These are phyloP conservation scores for Phytophthora megakarya DNA, from an alignment of 352 stramenopile species.

Conservation along the genomic window DNA sequence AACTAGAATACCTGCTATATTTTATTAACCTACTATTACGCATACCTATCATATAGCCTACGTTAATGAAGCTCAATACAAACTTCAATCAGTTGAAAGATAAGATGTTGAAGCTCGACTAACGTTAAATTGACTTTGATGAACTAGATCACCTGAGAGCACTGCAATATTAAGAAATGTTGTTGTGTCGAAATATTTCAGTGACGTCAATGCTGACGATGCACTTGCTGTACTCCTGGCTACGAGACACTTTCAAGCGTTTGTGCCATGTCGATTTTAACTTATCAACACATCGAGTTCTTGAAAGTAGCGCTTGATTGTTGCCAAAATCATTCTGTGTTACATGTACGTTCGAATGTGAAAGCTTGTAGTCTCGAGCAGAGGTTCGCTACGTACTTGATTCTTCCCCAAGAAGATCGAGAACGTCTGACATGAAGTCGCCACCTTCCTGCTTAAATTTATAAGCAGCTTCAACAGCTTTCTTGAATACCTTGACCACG, in stretches of 20 bases:
- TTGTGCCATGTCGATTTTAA: no score
- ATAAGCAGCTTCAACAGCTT: constrained; percentile 82
- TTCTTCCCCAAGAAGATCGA: constrained; percentile 86
- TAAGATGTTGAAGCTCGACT: no score
- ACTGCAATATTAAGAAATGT: no score
- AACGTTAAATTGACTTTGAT: no score
- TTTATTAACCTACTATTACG: neutral
- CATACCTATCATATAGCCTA: constrained; percentile 12
- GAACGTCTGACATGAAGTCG: constrained; percentile 93
- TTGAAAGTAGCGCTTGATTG: neutral
- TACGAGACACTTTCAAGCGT: no score
- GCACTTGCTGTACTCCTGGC: no score
- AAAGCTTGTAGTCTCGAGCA: neutral
- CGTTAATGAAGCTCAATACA: no score
- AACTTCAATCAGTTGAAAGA: no score
- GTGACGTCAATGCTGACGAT: no score
- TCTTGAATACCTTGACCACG: constrained; percentile 95
- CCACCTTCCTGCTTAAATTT: constrained; percentile 91
- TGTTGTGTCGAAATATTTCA: no score
- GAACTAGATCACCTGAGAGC: no score
- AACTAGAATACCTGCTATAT: neutral
- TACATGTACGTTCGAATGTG: constrained; percentile 1
- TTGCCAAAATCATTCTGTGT: constrained; percentile 16
- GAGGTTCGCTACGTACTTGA: constrained; percentile 38
- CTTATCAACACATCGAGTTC: no score